Evolutionary conservation across 129 eudicot genomes (phyloP).

Genomic region (Chrysanthemum lavandulifolium): DNA sequence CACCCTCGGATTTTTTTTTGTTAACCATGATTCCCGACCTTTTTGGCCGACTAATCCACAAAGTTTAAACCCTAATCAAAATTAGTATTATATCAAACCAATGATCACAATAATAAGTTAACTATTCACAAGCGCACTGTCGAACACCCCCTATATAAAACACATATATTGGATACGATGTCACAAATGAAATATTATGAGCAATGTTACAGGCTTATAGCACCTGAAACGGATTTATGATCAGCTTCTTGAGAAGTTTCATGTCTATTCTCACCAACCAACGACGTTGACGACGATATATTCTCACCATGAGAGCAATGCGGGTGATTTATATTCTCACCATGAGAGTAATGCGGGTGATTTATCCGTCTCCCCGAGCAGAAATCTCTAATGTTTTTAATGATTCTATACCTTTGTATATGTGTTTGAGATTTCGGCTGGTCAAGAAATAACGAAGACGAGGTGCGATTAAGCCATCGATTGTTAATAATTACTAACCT

Average conservation of each 20-base stretch:
- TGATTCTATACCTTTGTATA: constrained; percentile 28
- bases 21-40: no score
- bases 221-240: constrained; percentile 75
- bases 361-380: constrained; percentile 17
- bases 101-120: no score
- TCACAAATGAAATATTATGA: neutral
- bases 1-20: no score
- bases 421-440: constrained; percentile 17
- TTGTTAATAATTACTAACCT: constrained; percentile 24
- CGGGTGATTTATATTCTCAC: no score
- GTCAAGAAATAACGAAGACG: constrained; percentile 19
- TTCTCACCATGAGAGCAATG: no score
- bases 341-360: constrained; percentile 22
- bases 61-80: no score
- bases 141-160: no score
- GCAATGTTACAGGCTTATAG: neutral
- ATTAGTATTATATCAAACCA: no score
- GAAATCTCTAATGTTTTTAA: constrained; percentile 18
- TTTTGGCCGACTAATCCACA: no score
- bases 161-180: no score
- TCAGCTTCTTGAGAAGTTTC: constrained; percentile 79
- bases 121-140: no score
- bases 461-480: constrained; percentile 30
- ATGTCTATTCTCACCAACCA: constrained; percentile 35
- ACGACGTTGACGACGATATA: no score